Evolutionary conservation across 1,284 basidiomycete species (phyloP).

Genomic region (Ustilago esculenta): DNA sequence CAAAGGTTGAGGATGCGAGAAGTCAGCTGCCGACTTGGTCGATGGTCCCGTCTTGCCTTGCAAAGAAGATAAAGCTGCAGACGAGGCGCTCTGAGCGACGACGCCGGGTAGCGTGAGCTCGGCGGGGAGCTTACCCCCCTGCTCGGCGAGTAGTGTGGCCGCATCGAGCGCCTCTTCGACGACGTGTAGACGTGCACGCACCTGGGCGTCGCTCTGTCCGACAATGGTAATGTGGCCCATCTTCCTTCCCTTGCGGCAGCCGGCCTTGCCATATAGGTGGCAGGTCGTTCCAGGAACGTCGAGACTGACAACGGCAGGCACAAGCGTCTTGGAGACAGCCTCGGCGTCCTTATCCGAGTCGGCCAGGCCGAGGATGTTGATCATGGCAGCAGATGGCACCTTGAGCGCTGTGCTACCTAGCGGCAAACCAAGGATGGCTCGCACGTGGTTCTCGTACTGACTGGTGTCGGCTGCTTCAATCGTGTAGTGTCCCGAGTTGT

Average conservation of each 20-base stretch:
- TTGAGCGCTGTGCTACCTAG: constrained; percentile 88
- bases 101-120: constrained; percentile 49
- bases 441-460: constrained; percentile 97
- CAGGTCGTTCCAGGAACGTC: constrained; percentile 79
- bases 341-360: constrained; percentile 59
- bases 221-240: constrained; percentile 98
- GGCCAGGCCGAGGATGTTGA: constrained; percentile 80
- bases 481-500: constrained; percentile 99
- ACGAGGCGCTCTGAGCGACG: constrained; percentile 19
- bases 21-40: constrained; percentile 66
- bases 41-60: constrained; percentile 58
- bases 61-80: constrained; percentile 12
- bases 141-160: constrained; percentile 54
- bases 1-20: constrained; percentile 75
- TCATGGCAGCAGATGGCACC: constrained; percentile 88
- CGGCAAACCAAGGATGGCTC: constrained; percentile 90
- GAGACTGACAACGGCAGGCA: constrained; percentile 59
- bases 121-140: constrained; percentile 36
- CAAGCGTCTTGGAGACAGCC: constrained; percentile 62
- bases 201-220: constrained; percentile 81
- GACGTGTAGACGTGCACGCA: constrained; percentile 71
- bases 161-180: constrained; percentile 59
- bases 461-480: constrained; percentile 96
- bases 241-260: constrained; percentile 89
- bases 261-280: constrained; percentile 93